Percentiles rank a stretch among this genome's conserved stretches.
These are phyloP conservation scores for Eutrema yunnanense DNA, from an alignment of 345 rosid species.

Conservation along the genomic window DNA sequence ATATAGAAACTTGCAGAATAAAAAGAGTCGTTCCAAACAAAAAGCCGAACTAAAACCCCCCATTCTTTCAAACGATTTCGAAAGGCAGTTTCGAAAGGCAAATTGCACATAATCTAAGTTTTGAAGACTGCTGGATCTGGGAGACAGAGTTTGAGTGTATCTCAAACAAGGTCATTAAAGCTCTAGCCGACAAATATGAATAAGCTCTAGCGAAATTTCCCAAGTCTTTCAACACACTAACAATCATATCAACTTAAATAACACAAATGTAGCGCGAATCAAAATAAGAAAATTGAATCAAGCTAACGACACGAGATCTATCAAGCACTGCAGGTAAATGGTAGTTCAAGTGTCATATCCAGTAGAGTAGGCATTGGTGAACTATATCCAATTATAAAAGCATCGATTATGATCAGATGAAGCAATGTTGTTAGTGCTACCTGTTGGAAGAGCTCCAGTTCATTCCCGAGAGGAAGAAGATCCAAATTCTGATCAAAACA, in stretches of 20 bases:
- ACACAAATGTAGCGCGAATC: neutral
- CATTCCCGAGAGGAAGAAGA: slow-evolving; percentile 83
- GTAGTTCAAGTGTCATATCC: neutral
- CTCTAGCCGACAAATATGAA: neutral
- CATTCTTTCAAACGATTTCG: neutral
- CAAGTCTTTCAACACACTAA: neutral
- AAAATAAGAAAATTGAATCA: neutral
- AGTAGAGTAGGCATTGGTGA: neutral
- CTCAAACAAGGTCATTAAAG: neutral
- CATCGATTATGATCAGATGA: neutral
- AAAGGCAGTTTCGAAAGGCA: neutral
- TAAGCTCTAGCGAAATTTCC: neutral
- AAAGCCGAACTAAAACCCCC: neutral
- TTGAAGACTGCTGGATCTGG: neutral
- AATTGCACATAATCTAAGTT: neutral
- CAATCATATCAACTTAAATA: neutral
- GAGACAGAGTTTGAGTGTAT: neutral
- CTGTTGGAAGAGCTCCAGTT: slow-evolving; percentile 80
- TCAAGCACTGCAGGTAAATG: neutral
- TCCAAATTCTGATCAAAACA: slow-evolving; percentile 86
- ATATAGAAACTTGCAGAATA: neutral
- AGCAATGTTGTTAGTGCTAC: slow-evolving; percentile 22
- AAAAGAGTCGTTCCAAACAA: neutral
- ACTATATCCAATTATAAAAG: neutral
- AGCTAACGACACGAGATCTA: slow-evolving; percentile 6